These are phyloP conservation scores for Pleurotus eryngii DNA, from an alignment of 768 basidiomycete species.

Conservation along the genomic window DNA sequence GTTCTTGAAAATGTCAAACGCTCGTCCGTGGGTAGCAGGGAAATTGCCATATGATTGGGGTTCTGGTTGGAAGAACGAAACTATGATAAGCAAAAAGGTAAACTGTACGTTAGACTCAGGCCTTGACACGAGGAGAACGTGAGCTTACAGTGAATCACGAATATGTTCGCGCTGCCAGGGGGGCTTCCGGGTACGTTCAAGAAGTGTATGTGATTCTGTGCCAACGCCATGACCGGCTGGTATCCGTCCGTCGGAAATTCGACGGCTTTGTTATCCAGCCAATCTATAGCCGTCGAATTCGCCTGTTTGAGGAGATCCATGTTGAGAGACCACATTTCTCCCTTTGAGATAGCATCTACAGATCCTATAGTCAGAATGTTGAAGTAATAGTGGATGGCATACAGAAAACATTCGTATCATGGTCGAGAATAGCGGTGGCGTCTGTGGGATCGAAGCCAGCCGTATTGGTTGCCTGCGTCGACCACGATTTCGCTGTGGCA, in stretches of 20 bases:
- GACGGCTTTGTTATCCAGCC: slow-evolving; percentile 59
- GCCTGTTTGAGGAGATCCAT: slow-evolving; percentile 65
- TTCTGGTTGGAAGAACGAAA: slow-evolving; percentile 75
- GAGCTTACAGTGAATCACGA: slow-evolving; percentile 82
- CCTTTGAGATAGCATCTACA: slow-evolving; percentile 65
- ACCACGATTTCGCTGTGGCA: slow-evolving; percentile 70
- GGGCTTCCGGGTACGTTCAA: slow-evolving; percentile 62
- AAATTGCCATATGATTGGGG: slow-evolving; percentile 47
- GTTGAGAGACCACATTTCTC: slow-evolving; percentile 66
- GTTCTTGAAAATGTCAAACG: slow-evolving; percentile 59
- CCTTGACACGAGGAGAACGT: not conserved
- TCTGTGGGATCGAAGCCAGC: slow-evolving; percentile 59
- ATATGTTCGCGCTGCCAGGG: slow-evolving; percentile 74
- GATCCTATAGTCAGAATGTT: not conserved
- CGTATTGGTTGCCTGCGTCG: slow-evolving; percentile 58
- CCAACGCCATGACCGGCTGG: slow-evolving; percentile 73
- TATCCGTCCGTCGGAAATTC: slow-evolving; percentile 56
- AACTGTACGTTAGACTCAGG: not conserved
- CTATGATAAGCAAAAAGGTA: too few species aligned
- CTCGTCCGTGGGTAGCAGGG: slow-evolving; percentile 61
- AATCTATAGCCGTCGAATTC: slow-evolving; percentile 51
- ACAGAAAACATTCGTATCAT: slow-evolving; percentile 94
- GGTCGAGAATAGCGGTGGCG: slow-evolving; percentile 79
- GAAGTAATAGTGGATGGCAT: slow-evolving; percentile 6
- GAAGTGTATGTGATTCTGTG: slow-evolving; percentile 87